A percentile compares a stretch with the other conserved stretches of the same genome.
Conservation (phyloP, 257 asterid species). For the Ilex aquifolium region DNA sequence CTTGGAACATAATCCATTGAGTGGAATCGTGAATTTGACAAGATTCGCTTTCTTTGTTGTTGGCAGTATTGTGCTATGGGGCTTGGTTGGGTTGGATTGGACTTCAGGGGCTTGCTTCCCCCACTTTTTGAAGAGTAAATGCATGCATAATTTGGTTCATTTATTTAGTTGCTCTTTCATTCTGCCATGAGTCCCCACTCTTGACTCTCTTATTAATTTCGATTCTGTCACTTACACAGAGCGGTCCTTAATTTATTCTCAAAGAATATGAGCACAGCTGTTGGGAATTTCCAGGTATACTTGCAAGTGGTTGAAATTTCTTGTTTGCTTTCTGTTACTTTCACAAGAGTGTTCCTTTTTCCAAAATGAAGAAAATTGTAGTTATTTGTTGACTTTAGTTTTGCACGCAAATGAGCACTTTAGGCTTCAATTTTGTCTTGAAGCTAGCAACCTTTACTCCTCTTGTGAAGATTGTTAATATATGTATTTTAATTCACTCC, state of each 20-base stretch:
- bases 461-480: neutral
- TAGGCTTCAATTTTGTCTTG: no score
- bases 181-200: conserved; percentile 6
- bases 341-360: neutral
- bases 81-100: conserved; percentile 97
- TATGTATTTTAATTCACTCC: conserved; percentile 27
- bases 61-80: conserved; percentile 94
- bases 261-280: conserved; percentile 85
- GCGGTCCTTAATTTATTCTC: conserved; percentile 84
- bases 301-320: neutral
- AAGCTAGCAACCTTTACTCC: no score
- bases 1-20: conserved; percentile 2
- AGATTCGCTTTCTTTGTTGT: conserved; percentile 18
- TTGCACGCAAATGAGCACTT: no score
- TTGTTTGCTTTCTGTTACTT: conserved; percentile 20
- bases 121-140: conserved; percentile 97
- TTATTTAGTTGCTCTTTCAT: neutral
- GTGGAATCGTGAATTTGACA: neutral
- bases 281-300: conserved; percentile 87
- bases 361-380: no score
- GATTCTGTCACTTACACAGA: conserved; percentile 36
- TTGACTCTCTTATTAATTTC: conserved; percentile 20
- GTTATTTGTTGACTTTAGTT: no score
- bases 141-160: conserved; percentile 8
- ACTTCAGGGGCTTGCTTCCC: conserved; percentile 91